A percentile compares a stretch with the other conserved stretches of the same genome.
Conservation (phyloP, 2,329 filamentous ascomycete genomes). For the Fusarium pseudocircinatum region DNA sequence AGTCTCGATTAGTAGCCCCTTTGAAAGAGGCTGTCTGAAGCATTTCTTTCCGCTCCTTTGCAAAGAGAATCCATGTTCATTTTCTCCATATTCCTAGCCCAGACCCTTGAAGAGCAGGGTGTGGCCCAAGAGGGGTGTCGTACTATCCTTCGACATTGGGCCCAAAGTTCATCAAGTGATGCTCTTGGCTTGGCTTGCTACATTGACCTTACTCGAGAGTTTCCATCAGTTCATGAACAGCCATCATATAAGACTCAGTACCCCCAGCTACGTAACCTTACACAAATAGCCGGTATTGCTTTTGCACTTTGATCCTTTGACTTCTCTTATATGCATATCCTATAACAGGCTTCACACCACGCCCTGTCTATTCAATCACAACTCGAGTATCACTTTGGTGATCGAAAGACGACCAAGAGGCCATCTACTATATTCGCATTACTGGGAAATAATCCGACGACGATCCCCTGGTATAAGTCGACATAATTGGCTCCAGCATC, state of each 20-base stretch:
- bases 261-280: slow-evolving; percentile 23
- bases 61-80: slow-evolving; percentile 36
- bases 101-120: slow-evolving; percentile 19
- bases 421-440: slow-evolving; percentile 18
- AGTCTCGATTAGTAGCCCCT: slow-evolving; percentile 33
- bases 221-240: slow-evolving; percentile 32
- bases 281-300: neutral
- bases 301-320: slow-evolving; percentile 2
- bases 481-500: slow-evolving; percentile 18
- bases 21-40: slow-evolving; percentile 42
- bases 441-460: slow-evolving; percentile 28
- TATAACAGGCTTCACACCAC: neutral
- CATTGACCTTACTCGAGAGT: slow-evolving; percentile 34
- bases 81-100: slow-evolving; percentile 19
- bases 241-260: slow-evolving; percentile 40
- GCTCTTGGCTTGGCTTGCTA: slow-evolving; percentile 38
- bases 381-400: slow-evolving; percentile 8
- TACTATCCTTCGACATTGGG: slow-evolving; percentile 31
- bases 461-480: slow-evolving; percentile 28
- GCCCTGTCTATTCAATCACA: neutral
- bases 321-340: neutral
- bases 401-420: slow-evolving; percentile 2
- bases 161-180: slow-evolving; percentile 36
- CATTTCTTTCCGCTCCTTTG: slow-evolving; percentile 35
- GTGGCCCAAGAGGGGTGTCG: slow-evolving; percentile 32